A percentile compares a stretch with the other conserved stretches of the same genome.
Conservation (phyloP, 139 green algal genomes). For the Tetraselmis chui region DNA sequence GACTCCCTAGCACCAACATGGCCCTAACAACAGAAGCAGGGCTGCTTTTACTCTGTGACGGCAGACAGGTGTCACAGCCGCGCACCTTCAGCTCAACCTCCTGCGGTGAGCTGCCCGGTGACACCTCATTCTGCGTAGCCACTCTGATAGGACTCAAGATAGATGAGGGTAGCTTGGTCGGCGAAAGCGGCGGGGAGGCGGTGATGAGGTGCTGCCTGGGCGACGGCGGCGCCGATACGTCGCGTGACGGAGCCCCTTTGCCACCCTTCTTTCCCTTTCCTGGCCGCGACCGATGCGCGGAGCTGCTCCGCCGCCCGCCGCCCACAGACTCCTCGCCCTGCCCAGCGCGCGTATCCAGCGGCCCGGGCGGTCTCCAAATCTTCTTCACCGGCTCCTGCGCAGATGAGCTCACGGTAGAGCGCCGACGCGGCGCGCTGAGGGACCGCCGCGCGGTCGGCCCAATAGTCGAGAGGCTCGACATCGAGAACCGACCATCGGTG, state of each 20-base stretch:
- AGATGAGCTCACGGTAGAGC: neutral
- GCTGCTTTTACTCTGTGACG: too few relatives aligned
- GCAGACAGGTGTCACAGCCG: too few relatives aligned
- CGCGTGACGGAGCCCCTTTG: neutral
- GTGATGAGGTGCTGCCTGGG: neutral
- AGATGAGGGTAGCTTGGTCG: too few relatives aligned
- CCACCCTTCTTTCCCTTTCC: neutral
- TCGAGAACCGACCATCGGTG: neutral
- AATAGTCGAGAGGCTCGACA: too few relatives aligned
- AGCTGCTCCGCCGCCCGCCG: neutral
- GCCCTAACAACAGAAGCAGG: too few relatives aligned
- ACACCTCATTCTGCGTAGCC: too few relatives aligned
- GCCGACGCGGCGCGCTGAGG: neutral
- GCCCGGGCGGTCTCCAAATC: neutral
- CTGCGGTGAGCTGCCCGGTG: too few relatives aligned
- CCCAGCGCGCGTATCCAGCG: neutral
- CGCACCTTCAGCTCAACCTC: too few relatives aligned
- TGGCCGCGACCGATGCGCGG: neutral
- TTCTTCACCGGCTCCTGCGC: neutral
- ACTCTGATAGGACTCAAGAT: too few relatives aligned
- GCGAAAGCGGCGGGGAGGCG: neutral
- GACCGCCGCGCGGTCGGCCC: neutral
- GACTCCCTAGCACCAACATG: too few relatives aligned
- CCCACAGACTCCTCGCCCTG: neutral
- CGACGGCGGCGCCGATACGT: neutral